Conservation (phyloP, 75 land plant species). For the Larix kaempferi region DNA sequence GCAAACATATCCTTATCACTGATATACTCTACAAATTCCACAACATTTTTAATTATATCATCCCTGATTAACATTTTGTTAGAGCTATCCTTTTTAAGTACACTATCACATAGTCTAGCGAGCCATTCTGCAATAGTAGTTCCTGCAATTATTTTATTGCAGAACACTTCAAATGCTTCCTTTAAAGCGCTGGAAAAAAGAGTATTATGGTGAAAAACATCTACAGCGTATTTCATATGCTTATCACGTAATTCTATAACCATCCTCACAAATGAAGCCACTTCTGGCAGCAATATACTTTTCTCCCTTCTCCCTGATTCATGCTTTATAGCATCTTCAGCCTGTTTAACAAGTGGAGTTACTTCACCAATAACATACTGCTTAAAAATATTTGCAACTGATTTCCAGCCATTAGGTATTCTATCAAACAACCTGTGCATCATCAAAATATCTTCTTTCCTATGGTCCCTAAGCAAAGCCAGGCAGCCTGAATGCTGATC, state of each 20-base stretch:
- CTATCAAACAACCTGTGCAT: constrained; percentile 75
- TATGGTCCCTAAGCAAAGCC: constrained; percentile 82
- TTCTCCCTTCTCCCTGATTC: constrained; percentile 28
- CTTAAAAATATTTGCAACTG: constrained; percentile 68
- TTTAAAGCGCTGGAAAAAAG: constrained; percentile 83
- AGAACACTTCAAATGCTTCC: constrained; percentile 87
- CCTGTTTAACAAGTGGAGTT: constrained; percentile 75
- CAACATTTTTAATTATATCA: constrained; percentile 87
- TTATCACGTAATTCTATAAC: constrained; percentile 89
- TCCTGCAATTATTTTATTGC: constrained; percentile 84
- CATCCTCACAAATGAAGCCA: constrained; percentile 57
- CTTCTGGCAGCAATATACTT: constrained; percentile 25
- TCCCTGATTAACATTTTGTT: constrained; percentile 13
- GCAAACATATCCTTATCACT: constrained; percentile 97
- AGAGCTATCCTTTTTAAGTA: constrained; percentile 75
- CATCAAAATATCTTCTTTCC: constrained; percentile 82
- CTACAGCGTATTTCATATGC: constrained; percentile 70
- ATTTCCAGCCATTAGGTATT: constrained; percentile 68
- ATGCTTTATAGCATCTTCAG: constrained; percentile 61
- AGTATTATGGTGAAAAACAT: constrained; percentile 68
- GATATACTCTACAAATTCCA: constrained; percentile 79
- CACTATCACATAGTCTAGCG: constrained; percentile 82
- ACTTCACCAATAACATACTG: constrained; percentile 93
- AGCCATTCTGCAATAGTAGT: constrained; percentile 82
- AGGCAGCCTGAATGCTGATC: constrained; percentile 90